Conservation (phyloP, 257 asterid genomes). For the Thymus mandschuricus region DNA sequence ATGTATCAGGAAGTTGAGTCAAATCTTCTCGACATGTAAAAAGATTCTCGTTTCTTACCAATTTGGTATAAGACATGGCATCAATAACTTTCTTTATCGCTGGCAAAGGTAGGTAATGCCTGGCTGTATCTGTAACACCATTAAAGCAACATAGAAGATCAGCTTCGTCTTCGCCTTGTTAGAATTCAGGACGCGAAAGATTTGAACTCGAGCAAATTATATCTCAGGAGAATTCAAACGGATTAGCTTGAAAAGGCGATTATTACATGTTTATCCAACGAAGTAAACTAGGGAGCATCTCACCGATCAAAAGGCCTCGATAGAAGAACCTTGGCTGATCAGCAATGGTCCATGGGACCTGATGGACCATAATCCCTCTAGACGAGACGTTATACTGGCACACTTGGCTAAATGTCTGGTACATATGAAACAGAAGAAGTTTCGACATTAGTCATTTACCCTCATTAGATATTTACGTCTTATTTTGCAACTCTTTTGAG, state of each 20-base stretch:
- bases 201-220: constrained; percentile 4
- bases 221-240: not conserved
- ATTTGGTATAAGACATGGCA: constrained; percentile 85
- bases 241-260: not conserved
- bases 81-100: constrained; percentile 85
- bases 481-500: not conserved
- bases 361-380: constrained; percentile 61
- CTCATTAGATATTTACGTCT: not conserved
- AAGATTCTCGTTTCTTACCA: constrained; percentile 48
- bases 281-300: constrained; percentile 24
- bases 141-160: not conserved
- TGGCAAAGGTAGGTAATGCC: constrained; percentile 79
- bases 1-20: too few relatives aligned
- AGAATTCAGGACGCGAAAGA: not conserved
- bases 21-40: not conserved
- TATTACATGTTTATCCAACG: not conserved
- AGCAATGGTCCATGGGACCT: constrained; percentile 76
- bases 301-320: constrained; percentile 93
- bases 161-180: not conserved
- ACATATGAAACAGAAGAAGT: constrained; percentile 13
- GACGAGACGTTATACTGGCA: constrained; percentile 58
- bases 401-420: constrained; percentile 87
- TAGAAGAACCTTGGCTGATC: constrained; percentile 84
- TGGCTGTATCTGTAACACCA: constrained; percentile 67
- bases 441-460: not conserved